A percentile compares a stretch with the other conserved stretches of the same genome.
Evolutionary conservation across 1,284 basidiomycete species (phyloP).

Genomic region (Apiotrichum sp.): DNA sequence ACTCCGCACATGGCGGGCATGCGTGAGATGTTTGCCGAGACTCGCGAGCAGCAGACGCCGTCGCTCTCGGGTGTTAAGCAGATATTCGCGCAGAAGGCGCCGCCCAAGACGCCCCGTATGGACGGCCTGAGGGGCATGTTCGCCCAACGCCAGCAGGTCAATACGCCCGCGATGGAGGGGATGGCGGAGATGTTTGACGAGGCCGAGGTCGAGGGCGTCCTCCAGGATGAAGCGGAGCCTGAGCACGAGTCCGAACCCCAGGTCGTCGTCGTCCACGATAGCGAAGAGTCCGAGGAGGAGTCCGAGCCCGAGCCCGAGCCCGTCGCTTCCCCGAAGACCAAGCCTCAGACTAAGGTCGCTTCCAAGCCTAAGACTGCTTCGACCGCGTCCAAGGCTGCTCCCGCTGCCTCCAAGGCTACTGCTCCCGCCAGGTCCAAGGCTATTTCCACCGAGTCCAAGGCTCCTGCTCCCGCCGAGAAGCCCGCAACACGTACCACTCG

Average conservation of each 20-base stretch:
- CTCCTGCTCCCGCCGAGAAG: too few species aligned
- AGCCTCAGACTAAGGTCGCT: too few species aligned
- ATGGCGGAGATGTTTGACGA: not conserved
- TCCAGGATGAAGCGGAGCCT: not conserved
- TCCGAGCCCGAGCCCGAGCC: not conserved
- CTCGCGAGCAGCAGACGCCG: not conserved
- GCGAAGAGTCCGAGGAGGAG: constrained; percentile 7
- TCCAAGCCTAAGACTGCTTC: too few species aligned
- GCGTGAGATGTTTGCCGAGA: constrained; percentile 1
- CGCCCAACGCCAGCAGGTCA: not conserved
- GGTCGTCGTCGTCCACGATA: too few species aligned
- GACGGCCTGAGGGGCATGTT: constrained; percentile 5
- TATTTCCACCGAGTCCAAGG: too few species aligned
- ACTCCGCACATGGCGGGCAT: constrained; percentile 20
- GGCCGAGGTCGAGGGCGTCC: not conserved
- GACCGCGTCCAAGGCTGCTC: too few species aligned
- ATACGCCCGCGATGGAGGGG: not conserved
- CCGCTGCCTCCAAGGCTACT: too few species aligned
- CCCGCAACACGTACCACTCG: too few species aligned
- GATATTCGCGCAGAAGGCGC: not conserved
- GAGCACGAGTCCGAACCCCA: not conserved
- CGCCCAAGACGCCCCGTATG: constrained; percentile 20
- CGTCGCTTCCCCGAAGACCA: too few species aligned
- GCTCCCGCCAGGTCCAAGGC: too few species aligned
- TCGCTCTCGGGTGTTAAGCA: not conserved